These are phyloP conservation scores for Fraxinus pennsylvanica DNA, from an alignment of 257 asterid species.

Conservation along the genomic window DNA sequence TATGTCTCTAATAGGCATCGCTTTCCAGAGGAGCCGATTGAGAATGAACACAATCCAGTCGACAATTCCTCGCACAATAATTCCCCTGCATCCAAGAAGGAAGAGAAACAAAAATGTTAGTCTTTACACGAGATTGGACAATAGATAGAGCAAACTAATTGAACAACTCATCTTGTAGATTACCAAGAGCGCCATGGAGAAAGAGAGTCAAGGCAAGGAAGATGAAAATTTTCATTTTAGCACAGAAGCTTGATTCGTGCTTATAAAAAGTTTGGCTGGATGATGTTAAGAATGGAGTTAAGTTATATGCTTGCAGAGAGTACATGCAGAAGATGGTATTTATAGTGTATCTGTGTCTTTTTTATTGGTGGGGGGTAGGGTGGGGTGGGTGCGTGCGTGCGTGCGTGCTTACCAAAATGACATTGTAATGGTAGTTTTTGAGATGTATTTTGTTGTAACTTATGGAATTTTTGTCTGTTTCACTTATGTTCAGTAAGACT, in stretches of 20 bases:
- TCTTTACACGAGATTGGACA: background rate
- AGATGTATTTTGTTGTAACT: too few relatives aligned
- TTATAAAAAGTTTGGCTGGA: background rate
- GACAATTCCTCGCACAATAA: constrained; percentile 32
- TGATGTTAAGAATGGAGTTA: background rate
- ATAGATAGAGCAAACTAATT: too few relatives aligned
- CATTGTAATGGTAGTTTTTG: too few relatives aligned
- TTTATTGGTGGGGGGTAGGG: background rate
- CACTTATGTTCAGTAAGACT: too few relatives aligned
- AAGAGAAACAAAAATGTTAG: background rate
- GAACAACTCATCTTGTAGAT: background rate
- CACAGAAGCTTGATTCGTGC: background rate
- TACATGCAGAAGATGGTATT: background rate
- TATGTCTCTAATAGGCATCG: constrained; percentile 38
- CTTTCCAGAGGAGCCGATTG: constrained; percentile 34
- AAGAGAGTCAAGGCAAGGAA: background rate
- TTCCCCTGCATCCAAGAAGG: constrained; percentile 22
- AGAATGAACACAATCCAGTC: constrained; percentile 29
- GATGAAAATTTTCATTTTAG: background rate
- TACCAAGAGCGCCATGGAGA: constrained; percentile 11
- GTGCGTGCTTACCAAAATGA: too few relatives aligned
- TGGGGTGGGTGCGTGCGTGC: too few relatives aligned
- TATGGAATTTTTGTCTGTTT: too few relatives aligned
- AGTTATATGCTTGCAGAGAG: background rate
- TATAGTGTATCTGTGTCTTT: too few relatives aligned